Evolutionary conservation across 805 yeast genomes (phyloP).

Genomic region (Wickerhamiella parazyma): DNA sequence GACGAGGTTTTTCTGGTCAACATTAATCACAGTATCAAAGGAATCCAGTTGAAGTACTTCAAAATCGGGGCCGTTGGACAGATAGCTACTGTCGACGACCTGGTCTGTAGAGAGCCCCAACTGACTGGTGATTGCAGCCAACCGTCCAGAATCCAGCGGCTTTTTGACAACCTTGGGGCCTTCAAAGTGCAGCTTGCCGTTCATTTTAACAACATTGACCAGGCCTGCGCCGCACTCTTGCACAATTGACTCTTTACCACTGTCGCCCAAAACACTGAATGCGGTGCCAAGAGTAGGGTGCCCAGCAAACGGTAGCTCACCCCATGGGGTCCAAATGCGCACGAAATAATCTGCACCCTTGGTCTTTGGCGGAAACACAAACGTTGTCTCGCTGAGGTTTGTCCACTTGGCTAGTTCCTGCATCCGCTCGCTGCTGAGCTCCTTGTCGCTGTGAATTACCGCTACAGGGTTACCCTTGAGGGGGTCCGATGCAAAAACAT

Average conservation of each 20-base stretch:
- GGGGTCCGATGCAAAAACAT: conserved; percentile 30
- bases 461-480: conserved; percentile 46
- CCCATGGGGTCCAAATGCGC: conserved; percentile 36
- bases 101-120: background rate
- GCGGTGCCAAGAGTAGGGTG: conserved; percentile 44
- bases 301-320: conserved; percentile 49
- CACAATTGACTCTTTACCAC: conserved; percentile 18
- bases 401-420: conserved; percentile 44
- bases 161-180: background rate
- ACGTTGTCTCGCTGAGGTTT: conserved; percentile 46
- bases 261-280: conserved; percentile 24
- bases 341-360: conserved; percentile 34
- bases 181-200: conserved; percentile 25
- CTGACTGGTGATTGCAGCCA: background rate
- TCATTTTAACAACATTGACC: conserved; percentile 27
- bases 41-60: background rate
- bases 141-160: background rate
- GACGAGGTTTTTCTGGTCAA: background rate
- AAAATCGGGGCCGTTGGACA: conserved; percentile 3
- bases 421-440: conserved; percentile 31
- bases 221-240: conserved; percentile 18
- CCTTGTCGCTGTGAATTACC: conserved; percentile 33
- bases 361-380: conserved; percentile 32
- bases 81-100: background rate
- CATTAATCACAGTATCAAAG: background rate